Evolutionary conservation across 768 basidiomycete genomes (phyloP), one percentile per base, ranked within the genome.

Genomic region (Hypholoma fasciculare): DNA sequence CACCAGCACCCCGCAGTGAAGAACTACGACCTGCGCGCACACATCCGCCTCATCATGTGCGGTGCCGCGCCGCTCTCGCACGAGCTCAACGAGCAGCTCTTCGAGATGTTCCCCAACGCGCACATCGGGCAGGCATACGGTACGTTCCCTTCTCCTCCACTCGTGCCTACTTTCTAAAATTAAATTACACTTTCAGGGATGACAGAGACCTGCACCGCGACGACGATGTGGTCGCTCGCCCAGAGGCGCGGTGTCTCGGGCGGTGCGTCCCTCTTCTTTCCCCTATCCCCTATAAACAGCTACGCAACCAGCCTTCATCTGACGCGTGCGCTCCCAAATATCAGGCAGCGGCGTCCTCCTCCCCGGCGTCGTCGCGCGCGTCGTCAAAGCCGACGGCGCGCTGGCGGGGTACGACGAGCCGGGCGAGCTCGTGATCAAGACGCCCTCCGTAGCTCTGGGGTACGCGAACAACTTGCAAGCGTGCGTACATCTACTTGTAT

Each of bases 101-200:
- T 78, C 49, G 67, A 72, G 11, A 67, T 84, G 49, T 72, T 88
- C 48, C 85, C 84, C 0, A 65, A 80, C 42, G 82, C 80, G 2
- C 76, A 79, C 52, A 80, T 85, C 39, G 84, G 84, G 0, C 85
- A 87, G 67, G 81, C 79, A 4, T 86, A 85, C 58, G 85, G 85
- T 81, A 46, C 46, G 49, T 47, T 51, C 26, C 36, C n/a, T 36
- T 4, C n/a, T 9, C 20, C n/a, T 11, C 23, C n/a, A n/a, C n/a
- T 44, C 8, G 47, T 56, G 20, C 36, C 11, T 23, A 9, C 1
- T 30, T 34, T 19, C 40, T 3, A 34, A 34, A 9, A 3, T 34
- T 42, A 11, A 36, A 37, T 47, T 20, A n/a, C 23, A 19, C 3
- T 49, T 6, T 2, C 30, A 89, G 87, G 88, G 4, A 80, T 87